Base-by-base conservation (phyloP, 176 grass and related monocot species). In the Typha latifolia region DNA sequence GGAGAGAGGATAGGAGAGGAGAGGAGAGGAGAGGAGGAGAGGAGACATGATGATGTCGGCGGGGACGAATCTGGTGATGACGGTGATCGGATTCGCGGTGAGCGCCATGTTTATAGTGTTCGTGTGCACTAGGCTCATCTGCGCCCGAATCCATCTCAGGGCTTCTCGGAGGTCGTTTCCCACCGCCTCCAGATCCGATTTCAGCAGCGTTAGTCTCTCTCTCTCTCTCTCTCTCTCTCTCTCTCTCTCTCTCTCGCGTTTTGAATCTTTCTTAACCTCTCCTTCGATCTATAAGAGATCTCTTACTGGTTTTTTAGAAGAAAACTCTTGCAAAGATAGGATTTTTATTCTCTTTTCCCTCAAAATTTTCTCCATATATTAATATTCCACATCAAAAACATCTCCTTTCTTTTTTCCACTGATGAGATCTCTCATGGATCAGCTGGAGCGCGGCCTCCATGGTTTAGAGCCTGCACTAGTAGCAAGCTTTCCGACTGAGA, bases 21-120 rank as follows among this genome's bases (percentile, higher is more conserved):
- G 13, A 15, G 12, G 49, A 37, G 49, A 3, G 14, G 12, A 11
- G 0, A 48, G 4, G 11, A 5, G 47, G 3, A 3, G n/a, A 61
- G 13, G 11, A 5, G 49, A 69, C 8, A 49, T 32, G 65, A 84
- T 84, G 82, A 70, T 66, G 5, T 72, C 63, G 50, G 53, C 73
- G 71, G 77, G 74, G 80, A 73, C 70, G 63, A 86, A 81, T 75
- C 51, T 76, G 74, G 84, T 91, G 51, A 91, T 84, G 13, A 92
- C 81, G 72, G 85, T 90, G 51, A 70, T 89, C 19, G 94, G 94
- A 12, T 99, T 99, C 85, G 80, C 89, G 74, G 81, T 78, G 69
- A 99, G 81, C 86, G 75, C 85, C 37, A 66, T 95, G 75, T 95
- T 95, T 74, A 95, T 95, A 74, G 73, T 87, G 34, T 93, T 90